A percentile compares a stretch with the other conserved stretches of the same genome.
Conservation (phyloP, 169 alveolate genomes). For the Plasmodium berghei region DNA sequence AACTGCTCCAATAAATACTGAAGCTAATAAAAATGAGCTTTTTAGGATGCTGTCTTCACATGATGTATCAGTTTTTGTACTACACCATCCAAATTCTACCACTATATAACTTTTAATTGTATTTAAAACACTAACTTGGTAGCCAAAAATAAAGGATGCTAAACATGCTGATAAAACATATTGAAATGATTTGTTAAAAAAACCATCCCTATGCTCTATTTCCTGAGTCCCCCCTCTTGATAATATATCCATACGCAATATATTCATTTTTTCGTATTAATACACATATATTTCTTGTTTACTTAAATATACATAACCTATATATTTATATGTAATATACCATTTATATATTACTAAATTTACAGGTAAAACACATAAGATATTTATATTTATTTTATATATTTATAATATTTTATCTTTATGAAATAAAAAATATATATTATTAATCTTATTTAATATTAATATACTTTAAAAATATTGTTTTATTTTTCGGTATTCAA, state of each 20-base stretch:
- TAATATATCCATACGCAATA: constrained; percentile 13
- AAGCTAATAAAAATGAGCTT: constrained; percentile 78
- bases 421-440: too few species aligned
- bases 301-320: too few species aligned
- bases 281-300: not conserved
- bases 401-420: too few species aligned
- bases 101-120: constrained; percentile 81
- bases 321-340: not conserved
- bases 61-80: constrained; percentile 21
- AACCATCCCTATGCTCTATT: not conserved
- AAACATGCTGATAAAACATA: constrained; percentile 77
- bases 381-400: too few species aligned
- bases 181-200: constrained; percentile 33
- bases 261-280: constrained; percentile 13
- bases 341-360: not conserved
- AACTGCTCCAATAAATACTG: constrained; percentile 83
- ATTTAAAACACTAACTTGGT: constrained; percentile 79
- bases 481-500: too few species aligned
- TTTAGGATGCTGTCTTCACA: constrained; percentile 41
- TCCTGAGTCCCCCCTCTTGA: not conserved
- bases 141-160: constrained; percentile 83
- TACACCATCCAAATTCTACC: constrained; percentile 84
- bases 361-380: too few species aligned
- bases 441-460: too few species aligned
- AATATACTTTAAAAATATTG: too few species aligned